Evolutionary conservation across 176 grass and related monocot species (phyloP).

Genomic region (Dendrocalamus sinicus): DNA sequence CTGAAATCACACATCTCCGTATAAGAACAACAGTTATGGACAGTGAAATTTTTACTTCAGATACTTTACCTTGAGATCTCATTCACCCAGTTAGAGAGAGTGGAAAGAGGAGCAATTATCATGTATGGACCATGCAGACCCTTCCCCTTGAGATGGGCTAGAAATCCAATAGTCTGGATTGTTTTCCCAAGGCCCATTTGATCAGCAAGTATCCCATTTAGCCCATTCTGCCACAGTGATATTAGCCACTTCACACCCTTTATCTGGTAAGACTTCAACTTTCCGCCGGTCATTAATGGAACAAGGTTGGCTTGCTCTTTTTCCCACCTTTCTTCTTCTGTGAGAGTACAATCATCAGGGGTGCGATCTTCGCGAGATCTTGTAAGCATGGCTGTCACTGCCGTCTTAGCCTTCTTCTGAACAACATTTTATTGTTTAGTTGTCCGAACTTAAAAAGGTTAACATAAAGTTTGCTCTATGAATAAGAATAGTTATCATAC

Average conservation of each 20-base stretch:
- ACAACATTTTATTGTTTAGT: conserved; percentile 21
- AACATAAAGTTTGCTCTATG: background rate
- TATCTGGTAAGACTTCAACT: conserved; percentile 93
- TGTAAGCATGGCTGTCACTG: conserved; percentile 87
- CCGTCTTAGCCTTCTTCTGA: conserved; percentile 90
- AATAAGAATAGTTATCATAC: background rate
- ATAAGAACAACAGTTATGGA: conserved; percentile 35
- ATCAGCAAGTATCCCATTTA: conserved; percentile 93
- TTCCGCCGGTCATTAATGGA: conserved; percentile 87
- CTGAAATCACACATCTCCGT: conserved; percentile 53
- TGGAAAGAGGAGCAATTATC: conserved; percentile 94
- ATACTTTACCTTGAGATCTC: conserved; percentile 78
- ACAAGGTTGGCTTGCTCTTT: conserved; percentile 85
- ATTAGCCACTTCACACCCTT: conserved; percentile 99
- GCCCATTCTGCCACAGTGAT: conserved; percentile 95
- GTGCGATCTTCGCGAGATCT: conserved; percentile 63
- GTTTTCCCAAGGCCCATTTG: conserved; percentile 99
- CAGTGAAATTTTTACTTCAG: background rate
- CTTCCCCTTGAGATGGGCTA: conserved; percentile 93
- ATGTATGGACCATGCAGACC: conserved; percentile 87
- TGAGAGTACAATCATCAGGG: conserved; percentile 62
- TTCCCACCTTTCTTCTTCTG: conserved; percentile 68
- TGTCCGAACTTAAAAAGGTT: conserved; percentile 9
- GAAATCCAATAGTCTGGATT: conserved; percentile 96
- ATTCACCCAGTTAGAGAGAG: conserved; percentile 95